Evolutionary conservation across 2,329 filamentous ascomycete genomes (phyloP), one percentile per base, ranked within the genome.

Genomic region (Dendryphion nanum): DNA sequence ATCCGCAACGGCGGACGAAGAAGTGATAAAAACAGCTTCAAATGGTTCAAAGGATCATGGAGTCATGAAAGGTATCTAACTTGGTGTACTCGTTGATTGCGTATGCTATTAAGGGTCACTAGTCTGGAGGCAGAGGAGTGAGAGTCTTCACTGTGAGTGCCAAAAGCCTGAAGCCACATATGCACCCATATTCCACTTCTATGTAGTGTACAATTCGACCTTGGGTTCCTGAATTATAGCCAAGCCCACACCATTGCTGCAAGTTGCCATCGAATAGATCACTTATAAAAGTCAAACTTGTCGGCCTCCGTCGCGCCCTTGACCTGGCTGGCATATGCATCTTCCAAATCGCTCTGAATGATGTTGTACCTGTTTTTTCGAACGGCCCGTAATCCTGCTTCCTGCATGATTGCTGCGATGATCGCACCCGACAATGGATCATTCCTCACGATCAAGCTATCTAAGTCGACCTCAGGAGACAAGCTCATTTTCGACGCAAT

Each of bases 351-450:
- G 47, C 79, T 82, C 75, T 98, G 93, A 60, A 98, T 97, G 66
- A 98, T 98, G 70, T 98, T 97, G 73, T 98, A 98, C 59, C 93
- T 78, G 72, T 98, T 97, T 82, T 96, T 97, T 59, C 91, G 80
- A 49, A 97, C 91, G 18, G 91, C 91, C 51, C 90, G 81, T 53
- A 98, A 76, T 51, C 93, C 93, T 20, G 93, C 93, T 72, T 98
- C 93, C 70, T 98, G 93, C 93, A 98, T 98, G 64, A 98, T 95
- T 35, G 93, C 93, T 33, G 93, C 90, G 64, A 98, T 98, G 55
- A 98, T 85, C 40, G 93, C 93, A 56, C 93, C 93, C 33, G 87
- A 94, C 33, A 98, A 74, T 2, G 93, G 93, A 64, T 98, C 93
- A 63, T 97, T 98, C 58, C 93, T 83, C 51, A 96, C 89, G 60